Evolutionary conservation across 192 early-diverging fungal species (phyloP).

Genomic region (Rhizophagus sp.): DNA sequence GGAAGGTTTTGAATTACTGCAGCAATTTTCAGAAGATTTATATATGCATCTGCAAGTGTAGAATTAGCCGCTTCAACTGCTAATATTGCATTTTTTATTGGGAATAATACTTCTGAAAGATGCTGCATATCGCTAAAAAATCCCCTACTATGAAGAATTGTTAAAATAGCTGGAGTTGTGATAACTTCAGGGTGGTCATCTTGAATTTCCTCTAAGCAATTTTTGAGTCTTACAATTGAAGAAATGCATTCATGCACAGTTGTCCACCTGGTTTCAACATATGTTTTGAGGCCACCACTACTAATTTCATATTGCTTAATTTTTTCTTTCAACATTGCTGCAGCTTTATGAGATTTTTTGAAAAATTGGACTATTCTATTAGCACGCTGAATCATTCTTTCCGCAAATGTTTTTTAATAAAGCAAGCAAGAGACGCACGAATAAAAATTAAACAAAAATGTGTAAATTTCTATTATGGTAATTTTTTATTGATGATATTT

Average conservation of each 20-base stretch:
- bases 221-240: not conserved
- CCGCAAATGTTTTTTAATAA: not conserved
- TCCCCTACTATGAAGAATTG: not conserved
- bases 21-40: constrained; percentile 6
- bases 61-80: not conserved
- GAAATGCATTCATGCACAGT: not conserved
- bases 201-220: not conserved
- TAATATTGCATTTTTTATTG: not conserved
- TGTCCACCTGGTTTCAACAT: not conserved
- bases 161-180: not conserved
- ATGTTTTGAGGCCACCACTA: not conserved
- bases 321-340: not conserved
- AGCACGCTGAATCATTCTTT: not conserved
- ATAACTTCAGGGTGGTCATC: not conserved
- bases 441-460: no score
- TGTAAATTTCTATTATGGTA: no score
- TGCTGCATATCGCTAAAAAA: not conserved
- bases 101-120: no score
- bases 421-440: no score
- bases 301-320: not conserved
- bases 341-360: constrained; percentile 5
- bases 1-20: not conserved
- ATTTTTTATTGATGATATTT: no score
- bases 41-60: not conserved
- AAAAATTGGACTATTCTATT: constrained; percentile 2